Evolutionary conservation across 202 grass and related monocot genomes (phyloP).

Genomic region (Brachypodium distachyon): DNA sequence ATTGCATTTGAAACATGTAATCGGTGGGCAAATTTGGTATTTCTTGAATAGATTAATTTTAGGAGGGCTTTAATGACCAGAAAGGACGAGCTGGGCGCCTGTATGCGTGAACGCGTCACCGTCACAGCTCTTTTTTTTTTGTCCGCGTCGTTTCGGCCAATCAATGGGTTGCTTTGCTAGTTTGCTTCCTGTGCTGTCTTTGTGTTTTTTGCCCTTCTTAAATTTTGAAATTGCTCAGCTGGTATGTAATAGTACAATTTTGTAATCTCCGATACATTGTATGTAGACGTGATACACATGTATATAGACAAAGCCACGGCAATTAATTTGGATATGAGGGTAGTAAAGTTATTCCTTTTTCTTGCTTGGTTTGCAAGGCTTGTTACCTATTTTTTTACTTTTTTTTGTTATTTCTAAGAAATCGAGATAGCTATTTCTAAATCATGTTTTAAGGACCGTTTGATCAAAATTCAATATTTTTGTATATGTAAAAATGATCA

Average conservation of each 20-base stretch:
- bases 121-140: neutral
- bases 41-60: neutral
- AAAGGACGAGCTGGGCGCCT: neutral
- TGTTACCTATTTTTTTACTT: no score
- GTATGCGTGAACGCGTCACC: neutral
- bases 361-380: no score
- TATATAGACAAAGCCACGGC: no score
- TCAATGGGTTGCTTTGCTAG: neutral
- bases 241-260: neutral
- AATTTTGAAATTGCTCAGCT: neutral
- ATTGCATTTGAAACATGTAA: constrained; percentile 26
- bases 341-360: no score
- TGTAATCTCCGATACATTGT: no score
- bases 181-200: neutral
- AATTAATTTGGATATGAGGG: no score
- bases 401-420: no score
- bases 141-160: neutral
- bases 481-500: no score
- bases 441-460: no score
- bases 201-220: neutral
- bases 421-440: no score
- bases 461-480: no score
- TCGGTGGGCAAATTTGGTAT: constrained; percentile 21
- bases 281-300: no score
- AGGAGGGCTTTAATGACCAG: neutral